Conservation (phyloP, 306 rosid species). For the Lathyrus oleraceus region DNA sequence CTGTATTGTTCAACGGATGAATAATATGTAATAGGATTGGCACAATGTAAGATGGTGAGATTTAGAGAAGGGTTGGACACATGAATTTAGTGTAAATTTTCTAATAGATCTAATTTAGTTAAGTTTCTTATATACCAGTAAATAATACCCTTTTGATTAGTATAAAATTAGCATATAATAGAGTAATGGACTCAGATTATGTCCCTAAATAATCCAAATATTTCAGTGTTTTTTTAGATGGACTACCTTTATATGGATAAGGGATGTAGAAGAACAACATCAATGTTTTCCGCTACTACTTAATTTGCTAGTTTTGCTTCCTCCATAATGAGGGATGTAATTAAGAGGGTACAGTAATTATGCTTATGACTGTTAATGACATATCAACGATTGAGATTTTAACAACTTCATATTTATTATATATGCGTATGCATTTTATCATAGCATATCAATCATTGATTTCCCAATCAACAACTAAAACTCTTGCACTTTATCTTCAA, state of each 20-base stretch:
- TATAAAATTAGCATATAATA: background rate
- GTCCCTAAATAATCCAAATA: constrained; percentile 6
- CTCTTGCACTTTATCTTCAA: background rate
- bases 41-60: background rate
- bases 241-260: background rate
- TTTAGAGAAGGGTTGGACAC: background rate
- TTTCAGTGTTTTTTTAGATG: background rate
- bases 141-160: background rate
- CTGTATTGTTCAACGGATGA: constrained; percentile 1
- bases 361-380: background rate
- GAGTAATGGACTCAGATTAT: background rate
- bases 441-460: background rate
- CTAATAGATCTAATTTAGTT: background rate
- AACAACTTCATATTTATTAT: background rate
- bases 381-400: background rate
- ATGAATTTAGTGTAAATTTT: background rate
- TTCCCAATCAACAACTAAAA: background rate
- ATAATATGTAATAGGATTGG: constrained; percentile 7
- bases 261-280: background rate
- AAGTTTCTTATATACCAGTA: background rate
- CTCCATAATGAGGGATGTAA: background rate
- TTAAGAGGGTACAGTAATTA: background rate
- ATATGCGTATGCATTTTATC: background rate
- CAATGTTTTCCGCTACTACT: background rate
- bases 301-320: background rate